Evolutionary conservation across 75 land plant species (phyloP).

Genomic region (Ceratopteris richardii): DNA sequence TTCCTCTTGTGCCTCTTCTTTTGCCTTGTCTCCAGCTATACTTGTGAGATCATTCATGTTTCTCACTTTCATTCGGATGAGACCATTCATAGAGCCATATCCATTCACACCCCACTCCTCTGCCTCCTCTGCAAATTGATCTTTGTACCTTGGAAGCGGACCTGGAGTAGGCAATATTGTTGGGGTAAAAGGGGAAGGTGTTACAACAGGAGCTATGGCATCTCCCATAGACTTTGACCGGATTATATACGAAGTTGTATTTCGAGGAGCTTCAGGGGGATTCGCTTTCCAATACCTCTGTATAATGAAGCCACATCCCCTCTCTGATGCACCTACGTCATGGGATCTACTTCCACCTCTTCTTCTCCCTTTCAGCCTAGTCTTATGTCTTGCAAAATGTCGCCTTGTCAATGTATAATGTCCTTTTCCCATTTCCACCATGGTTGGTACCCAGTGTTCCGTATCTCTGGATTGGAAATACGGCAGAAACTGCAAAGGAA

Average conservation of each 20-base stretch:
- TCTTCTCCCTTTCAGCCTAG: no score
- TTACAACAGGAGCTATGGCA: constrained; percentile 7
- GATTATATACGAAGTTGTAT: constrained; percentile 15
- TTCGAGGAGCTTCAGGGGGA: constrained; percentile 10
- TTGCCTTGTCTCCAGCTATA: no score
- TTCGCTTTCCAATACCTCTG: no score
- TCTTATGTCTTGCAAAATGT: no score
- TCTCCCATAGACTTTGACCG: constrained; percentile 8
- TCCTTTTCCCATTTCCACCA: no score
- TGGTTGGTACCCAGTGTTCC: no score
- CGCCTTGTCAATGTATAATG: no score
- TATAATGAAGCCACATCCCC: no score
- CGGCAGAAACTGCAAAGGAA: no score
- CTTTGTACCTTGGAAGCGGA: constrained; percentile 10
- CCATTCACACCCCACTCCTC: constrained; percentile 27
- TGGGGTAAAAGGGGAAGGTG: constrained; percentile 16
- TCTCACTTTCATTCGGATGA: constrained; percentile 13
- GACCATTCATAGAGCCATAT: constrained; percentile 42
- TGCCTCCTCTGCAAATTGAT: constrained; percentile 17
- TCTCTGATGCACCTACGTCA: no score
- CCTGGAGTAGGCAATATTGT: constrained; percentile 21
- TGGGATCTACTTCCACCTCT: no score
- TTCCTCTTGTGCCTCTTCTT: neutral
- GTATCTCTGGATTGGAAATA: no score
- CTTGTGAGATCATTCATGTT: neutral